These are phyloP conservation scores for Pyricularia pennisetigena DNA, from an alignment of 2,329 filamentous ascomycete species.

Conservation along the genomic window DNA sequence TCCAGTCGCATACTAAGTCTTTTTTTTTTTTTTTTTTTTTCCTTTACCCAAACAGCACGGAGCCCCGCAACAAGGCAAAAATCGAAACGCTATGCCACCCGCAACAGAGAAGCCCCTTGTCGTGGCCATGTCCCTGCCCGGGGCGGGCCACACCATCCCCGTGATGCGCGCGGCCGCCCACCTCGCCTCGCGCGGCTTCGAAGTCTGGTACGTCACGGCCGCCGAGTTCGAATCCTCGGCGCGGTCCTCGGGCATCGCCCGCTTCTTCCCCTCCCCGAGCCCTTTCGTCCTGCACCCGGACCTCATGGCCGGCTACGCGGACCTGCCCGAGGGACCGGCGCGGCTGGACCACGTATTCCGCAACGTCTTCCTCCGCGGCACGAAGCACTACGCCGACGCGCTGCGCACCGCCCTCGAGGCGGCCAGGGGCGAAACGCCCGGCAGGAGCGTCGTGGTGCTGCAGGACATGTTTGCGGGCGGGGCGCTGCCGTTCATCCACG, in stretches of 20 bases:
- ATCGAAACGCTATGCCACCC: background rate
- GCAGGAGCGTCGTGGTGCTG: constrained; percentile 4
- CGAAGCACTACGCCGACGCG: background rate
- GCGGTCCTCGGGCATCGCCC: background rate
- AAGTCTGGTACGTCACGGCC: background rate
- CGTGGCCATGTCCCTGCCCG: background rate
- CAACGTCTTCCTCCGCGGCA: background rate
- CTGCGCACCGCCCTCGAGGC: constrained; percentile 2
- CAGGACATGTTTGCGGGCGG: constrained; percentile 4
- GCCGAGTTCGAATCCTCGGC: background rate
- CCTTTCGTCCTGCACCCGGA: background rate
- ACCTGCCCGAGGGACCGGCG: background rate
- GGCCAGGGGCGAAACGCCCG: background rate
- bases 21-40: too few relatives aligned
- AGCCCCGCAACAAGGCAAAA: background rate
- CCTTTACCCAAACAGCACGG: background rate
- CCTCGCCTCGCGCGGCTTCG: constrained; percentile 7
- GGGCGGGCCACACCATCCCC: constrained; percentile 5
- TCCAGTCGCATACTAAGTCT: background rate
- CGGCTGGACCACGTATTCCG: background rate
- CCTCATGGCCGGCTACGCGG: background rate
- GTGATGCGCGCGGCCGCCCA: background rate
- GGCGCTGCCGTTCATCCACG: constrained; percentile 4
- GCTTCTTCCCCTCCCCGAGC: background rate
- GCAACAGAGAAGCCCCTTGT: constrained; percentile 2